phyloP scores from a whole-genome alignment of 306 rosid genomes.

The Begonia loranthoides region DNA sequence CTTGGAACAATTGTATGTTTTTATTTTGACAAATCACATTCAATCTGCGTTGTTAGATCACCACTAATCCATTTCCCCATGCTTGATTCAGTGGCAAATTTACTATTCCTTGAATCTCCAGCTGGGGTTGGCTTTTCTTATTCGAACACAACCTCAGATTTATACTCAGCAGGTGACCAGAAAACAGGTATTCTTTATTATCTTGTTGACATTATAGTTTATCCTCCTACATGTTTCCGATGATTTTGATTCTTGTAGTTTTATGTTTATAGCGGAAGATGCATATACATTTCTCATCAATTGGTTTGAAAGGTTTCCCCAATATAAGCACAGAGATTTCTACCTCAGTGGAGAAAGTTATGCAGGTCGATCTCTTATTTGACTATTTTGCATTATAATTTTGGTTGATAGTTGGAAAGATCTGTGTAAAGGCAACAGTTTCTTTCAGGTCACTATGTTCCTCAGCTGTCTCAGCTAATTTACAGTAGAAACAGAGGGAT shows the following conservation, averaged over 20 bases:
- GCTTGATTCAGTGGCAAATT: slow-evolving; percentile 68
- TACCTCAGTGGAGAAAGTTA: slow-evolving; percentile 97
- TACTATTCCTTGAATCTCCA: slow-evolving; percentile 87
- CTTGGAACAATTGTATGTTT: slow-evolving; percentile 83
- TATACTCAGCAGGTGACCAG: slow-evolving; percentile 74
- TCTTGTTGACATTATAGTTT: not conserved
- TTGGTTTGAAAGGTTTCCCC: slow-evolving; percentile 97
- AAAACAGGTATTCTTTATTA: slow-evolving; percentile 47
- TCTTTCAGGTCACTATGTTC: slow-evolving; percentile 85
- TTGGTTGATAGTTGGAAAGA: not conserved
- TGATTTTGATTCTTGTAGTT: slow-evolving; percentile 12
- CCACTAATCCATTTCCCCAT: slow-evolving; percentile 9
- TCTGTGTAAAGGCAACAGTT: not conserved
- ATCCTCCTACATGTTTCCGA: not conserved
- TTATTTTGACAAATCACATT: not conserved
- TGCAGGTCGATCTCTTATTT: slow-evolving; percentile 49
- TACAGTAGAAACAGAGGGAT: slow-evolving; percentile 55
- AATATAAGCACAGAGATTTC: slow-evolving; percentile 79
- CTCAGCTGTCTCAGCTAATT: slow-evolving; percentile 71
- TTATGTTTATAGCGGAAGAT: slow-evolving; percentile 64
- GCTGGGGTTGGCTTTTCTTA: slow-evolving; percentile 98
- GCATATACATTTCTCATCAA: slow-evolving; percentile 63
- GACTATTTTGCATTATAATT: not conserved
- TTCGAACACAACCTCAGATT: slow-evolving; percentile 58
- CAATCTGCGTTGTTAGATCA: not conserved